phyloP scores from a whole-genome alignment of 2,329 filamentous ascomycete species.

The Sporothrix protearum region DNA sequence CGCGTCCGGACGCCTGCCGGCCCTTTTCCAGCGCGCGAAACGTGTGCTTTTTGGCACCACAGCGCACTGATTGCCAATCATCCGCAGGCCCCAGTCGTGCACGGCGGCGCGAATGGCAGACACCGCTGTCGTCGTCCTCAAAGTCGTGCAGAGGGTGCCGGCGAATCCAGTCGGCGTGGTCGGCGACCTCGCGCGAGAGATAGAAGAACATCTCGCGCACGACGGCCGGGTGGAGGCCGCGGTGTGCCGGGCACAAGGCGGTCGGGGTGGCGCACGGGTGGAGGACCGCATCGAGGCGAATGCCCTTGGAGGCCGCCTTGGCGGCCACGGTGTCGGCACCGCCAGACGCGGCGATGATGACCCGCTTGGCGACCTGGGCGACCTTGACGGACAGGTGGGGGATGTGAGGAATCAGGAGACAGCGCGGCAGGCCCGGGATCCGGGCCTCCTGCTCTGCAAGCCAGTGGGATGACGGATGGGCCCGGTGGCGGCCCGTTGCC shows the following conservation, averaged over 20 bases:
- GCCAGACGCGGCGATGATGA: conserved; percentile 19
- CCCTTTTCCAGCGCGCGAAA: conserved; percentile 24
- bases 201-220: conserved; percentile 28
- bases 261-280: conserved; percentile 22
- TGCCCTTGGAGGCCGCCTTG: conserved; percentile 22
- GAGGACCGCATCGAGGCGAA: conserved; percentile 12
- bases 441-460: conserved; percentile 22
- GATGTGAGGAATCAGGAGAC: conserved; percentile 14
- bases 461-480: conserved; percentile 19
- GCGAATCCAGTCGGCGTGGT: conserved; percentile 26
- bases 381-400: conserved; percentile 35
- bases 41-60: conserved; percentile 23
- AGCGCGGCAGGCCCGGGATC: conserved; percentile 18
- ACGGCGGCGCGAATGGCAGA: not conserved
- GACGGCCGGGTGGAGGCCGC: conserved; percentile 28
- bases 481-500: not conserved
- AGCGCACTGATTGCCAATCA: conserved; percentile 27
- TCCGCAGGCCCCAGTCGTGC: conserved; percentile 29
- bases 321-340: conserved; percentile 20
- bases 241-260: conserved; percentile 29
- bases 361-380: conserved; percentile 29
- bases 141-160: conserved; percentile 15
- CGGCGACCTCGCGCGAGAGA: conserved; percentile 37
- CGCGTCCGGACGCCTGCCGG: not conserved
- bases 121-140: not conserved